phyloP scores from a whole-genome alignment of 2,329 filamentous ascomycete species.

The Botryotinia convoluta region DNA sequence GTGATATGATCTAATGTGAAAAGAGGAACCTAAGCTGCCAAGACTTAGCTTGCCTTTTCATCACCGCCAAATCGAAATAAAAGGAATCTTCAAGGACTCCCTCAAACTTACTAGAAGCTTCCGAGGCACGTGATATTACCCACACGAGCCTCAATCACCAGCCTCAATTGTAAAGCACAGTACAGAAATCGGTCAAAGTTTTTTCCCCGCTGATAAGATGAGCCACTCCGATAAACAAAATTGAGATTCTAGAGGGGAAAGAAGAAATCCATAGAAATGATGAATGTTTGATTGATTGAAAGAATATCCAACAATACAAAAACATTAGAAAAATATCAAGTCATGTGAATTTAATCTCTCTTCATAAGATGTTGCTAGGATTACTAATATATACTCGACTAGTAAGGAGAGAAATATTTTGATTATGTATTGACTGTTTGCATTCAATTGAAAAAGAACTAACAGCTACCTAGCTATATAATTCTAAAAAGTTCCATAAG shows the following conservation, averaged over 20 bases:
- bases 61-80: background rate
- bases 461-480: background rate
- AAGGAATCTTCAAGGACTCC: background rate
- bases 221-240: background rate
- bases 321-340: background rate
- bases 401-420: background rate
- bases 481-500: conserved; percentile 14
- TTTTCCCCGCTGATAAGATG: conserved; percentile 14
- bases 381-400: background rate
- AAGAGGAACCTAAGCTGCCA: background rate
- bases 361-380: background rate
- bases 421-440: background rate
- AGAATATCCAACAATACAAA: background rate
- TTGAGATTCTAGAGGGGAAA: background rate
- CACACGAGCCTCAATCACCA: background rate
- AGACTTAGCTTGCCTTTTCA: background rate
- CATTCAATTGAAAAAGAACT: background rate
- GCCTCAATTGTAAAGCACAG: background rate
- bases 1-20: background rate
- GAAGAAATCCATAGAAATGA: background rate
- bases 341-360: background rate
- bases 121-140: background rate
- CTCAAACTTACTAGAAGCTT: conserved; percentile 8
- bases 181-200: background rate
- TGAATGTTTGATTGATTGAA: background rate